Base-by-base conservation (phyloP, 192 early-diverging fungal species). In the Mortierella antarctica region DNA sequence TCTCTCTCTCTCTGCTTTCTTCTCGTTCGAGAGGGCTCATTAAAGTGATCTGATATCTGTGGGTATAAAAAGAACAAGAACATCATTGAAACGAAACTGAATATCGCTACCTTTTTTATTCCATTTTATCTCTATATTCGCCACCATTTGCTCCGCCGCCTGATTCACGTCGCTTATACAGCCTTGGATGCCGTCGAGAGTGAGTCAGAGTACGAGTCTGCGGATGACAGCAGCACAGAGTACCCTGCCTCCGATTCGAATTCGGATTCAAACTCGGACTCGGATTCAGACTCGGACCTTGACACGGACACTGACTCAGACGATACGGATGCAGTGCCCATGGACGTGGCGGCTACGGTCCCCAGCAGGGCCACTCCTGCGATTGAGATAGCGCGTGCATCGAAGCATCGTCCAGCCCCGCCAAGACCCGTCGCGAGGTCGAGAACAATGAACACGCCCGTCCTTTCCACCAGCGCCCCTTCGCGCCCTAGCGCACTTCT, bases 191-290 rank as follows among this genome's bases (percentile, higher is more conserved):
- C 2, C 18, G 67, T 41, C 0, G 67, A 45, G n/a, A 61, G 74
- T 49, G 74, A 70, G 5, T 75, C 73, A 39, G 65, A 63, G 13
- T 68, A 62, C 42, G 61, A 71, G 45, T 63, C 70, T 13, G 44
- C 51, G 4, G 54, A 62, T 2, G 70, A 65, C 23, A 21, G 18
- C 45, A 10, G 9, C 39, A 47, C 57, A 23, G 40, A 7, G 7
- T 47, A 57, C 39, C n/a, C 45, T 12, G 51, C 69, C 7, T 49
- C 45, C n/a, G 20, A 9, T 10, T 11, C 55, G 41, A 57, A 59
- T 23, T 57, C 67, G 8, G 56, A 55, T 20, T 23, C 54, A 20
- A 57, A 68, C 23, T 53, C 65, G 8, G 64, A 67, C 51, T 31
- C 72, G 6, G 64, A 65, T 2, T 41, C 57, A 7, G 65, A 54